Evolutionary conservation across 768 basidiomycete genomes (phyloP).

Genomic region (Serendipita sp.): DNA sequence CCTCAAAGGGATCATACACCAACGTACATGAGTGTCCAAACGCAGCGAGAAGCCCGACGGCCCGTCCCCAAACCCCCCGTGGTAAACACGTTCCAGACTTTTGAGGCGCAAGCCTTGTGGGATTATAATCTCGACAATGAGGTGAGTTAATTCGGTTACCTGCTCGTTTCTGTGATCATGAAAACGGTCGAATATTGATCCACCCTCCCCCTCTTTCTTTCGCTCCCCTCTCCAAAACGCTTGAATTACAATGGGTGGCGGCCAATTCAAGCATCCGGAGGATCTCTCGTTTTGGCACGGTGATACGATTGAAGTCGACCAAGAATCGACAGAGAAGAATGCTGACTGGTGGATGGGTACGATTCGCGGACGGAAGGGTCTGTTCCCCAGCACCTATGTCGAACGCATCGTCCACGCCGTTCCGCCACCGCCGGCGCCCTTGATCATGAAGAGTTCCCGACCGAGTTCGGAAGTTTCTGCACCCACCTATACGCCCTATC

Average conservation of each 20-base stretch:
- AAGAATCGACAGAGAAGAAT: neutral
- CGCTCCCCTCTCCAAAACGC: neutral
- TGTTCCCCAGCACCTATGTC: slow-evolving; percentile 6
- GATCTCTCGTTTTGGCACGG: neutral
- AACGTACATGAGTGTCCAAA: neutral
- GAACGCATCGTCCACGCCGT: slow-evolving; percentile 1
- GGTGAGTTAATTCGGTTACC: neutral
- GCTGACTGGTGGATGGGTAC: slow-evolving; percentile 4
- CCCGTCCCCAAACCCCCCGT: slow-evolving; percentile 3
- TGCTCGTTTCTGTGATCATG: too few relatives aligned
- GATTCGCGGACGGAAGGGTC: neutral
- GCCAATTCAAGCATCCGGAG: neutral
- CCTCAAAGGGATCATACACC: neutral
- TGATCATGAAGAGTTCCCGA: neutral
- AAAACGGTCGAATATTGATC: neutral
- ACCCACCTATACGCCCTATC: slow-evolving; percentile 1
- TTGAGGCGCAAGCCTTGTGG: neutral
- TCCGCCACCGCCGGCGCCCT: neutral
- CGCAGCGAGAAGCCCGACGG: neutral
- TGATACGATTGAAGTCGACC: neutral
- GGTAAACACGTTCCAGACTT: slow-evolving; percentile 5
- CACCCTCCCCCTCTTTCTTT: neutral
- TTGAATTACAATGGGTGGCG: neutral
- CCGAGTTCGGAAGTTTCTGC: slow-evolving; percentile 2
- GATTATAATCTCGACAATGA: neutral